Evolutionary conservation across 192 early-diverging fungal species (phyloP).

Genomic region (Gaertneriomyces sp.): DNA sequence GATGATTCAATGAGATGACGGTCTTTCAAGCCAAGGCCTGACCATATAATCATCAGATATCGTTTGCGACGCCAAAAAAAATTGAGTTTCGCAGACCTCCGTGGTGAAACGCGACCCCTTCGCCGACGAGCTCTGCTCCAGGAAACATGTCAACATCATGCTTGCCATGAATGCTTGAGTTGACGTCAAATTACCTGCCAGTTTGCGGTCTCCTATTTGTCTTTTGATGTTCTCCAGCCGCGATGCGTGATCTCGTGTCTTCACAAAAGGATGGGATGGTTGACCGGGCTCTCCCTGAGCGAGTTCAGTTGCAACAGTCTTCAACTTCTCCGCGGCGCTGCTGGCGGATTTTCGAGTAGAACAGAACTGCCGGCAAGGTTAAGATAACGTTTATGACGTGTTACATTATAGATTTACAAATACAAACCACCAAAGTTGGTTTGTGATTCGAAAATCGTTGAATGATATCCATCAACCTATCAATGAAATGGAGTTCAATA

Average conservation of each 20-base stretch:
- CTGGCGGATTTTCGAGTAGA: slow-evolving; percentile 43
- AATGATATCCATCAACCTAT: slow-evolving; percentile 42
- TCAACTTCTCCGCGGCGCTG: slow-evolving; percentile 29
- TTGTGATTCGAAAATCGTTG: slow-evolving; percentile 34
- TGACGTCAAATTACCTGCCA: slow-evolving; percentile 22
- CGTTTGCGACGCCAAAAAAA: neutral
- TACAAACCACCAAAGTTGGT: slow-evolving; percentile 43
- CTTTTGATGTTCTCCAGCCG: slow-evolving; percentile 18
- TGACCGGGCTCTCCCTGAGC: no score
- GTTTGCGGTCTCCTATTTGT: slow-evolving; percentile 41
- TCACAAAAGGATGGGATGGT: slow-evolving; percentile 40
- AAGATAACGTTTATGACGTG: neutral
- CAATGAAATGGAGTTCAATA: neutral
- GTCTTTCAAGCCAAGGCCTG: slow-evolving; percentile 40
- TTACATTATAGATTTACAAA: neutral
- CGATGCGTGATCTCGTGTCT: slow-evolving; percentile 23
- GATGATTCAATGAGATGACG: slow-evolving; percentile 53
- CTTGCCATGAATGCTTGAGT: slow-evolving; percentile 2
- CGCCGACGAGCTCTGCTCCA: slow-evolving; percentile 44
- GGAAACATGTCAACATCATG: neutral
- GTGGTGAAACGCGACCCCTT: slow-evolving; percentile 68
- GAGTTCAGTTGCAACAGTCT: no score
- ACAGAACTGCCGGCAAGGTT: slow-evolving; percentile 40
- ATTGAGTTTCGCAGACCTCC: slow-evolving; percentile 42
- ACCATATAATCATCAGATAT: slow-evolving; percentile 6